Evolutionary conservation across 2,329 filamentous ascomycete species (phyloP), one percentile per base, ranked within the genome.

Genomic region (Apiospora saccharicola): DNA sequence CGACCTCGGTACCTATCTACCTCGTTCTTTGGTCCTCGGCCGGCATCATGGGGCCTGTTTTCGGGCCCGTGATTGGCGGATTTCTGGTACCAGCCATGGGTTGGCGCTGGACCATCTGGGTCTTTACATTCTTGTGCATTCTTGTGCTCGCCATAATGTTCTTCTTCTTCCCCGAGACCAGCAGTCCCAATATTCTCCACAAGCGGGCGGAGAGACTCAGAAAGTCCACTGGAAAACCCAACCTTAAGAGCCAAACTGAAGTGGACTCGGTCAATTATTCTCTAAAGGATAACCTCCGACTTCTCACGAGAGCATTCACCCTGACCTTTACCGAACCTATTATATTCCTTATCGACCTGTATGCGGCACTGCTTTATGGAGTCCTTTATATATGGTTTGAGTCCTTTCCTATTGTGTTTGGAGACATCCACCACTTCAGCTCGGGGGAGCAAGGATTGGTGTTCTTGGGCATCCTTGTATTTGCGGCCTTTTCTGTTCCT

Each of bases 161-260:
- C 73, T 83, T 86, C 70, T 82, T 86, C 71, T 82, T 90, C 16
- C 89, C 89, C 0, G 89, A 90, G 78, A 90, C 89, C 0, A 84
- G 80, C 16, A 79, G 85, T 0, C 79, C 83, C 1, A 90, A 86
- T 71, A 89, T 91, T 74, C 83, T 90, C 2, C 82, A 87, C 67
- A 84, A 84, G 22, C 85, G 89, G 16, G 86, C 88, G 1, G 79
- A 80, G 37, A 85, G 89, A 7, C 82, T 91, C 10, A 82, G 89
- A 37, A 74, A 75, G 51, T 24, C 74, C 0, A 77, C 77, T 1
- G 78, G 79, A 0, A 74, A 80, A 53, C 10, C 16, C 34, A 46
- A 57, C 13, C 30, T 71, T 43, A 81, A 86, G 67, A 83, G 90
- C 71, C 89, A 92, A 81, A 89, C 89, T 3, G 79, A 79, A 85